phyloP scores from a whole-genome alignment of 2,329 filamentous ascomycete species.

The Exophiala sideris region DNA sequence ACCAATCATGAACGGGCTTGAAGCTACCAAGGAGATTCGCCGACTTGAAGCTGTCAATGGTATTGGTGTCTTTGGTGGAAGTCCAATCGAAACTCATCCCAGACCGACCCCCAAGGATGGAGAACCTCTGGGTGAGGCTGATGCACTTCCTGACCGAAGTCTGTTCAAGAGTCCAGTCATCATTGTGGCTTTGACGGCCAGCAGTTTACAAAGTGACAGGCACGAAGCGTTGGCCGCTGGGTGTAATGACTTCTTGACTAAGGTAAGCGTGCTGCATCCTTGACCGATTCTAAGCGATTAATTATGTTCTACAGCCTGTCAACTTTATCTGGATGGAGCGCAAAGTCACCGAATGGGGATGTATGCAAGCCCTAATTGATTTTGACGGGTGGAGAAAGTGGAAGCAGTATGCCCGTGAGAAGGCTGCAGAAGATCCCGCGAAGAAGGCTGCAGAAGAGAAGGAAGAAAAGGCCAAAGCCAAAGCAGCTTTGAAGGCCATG shows the following conservation, averaged over 20 bases:
- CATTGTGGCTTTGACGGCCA: constrained; percentile 93
- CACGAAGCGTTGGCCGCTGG: constrained; percentile 92
- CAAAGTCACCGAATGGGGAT: constrained; percentile 99
- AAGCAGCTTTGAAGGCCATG: constrained; percentile 28
- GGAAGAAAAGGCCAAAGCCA: constrained; percentile 29
- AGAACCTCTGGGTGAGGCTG: constrained; percentile 30
- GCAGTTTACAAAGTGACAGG: constrained; percentile 88
- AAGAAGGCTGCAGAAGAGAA: constrained; percentile 27
- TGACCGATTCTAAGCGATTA: constrained; percentile 6
- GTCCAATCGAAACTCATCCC: constrained; percentile 18
- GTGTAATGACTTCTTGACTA: constrained; percentile 97
- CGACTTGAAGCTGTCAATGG: constrained; percentile 84
- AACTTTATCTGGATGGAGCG: constrained; percentile 96
- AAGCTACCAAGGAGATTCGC: constrained; percentile 92
- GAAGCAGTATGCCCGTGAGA: constrained; percentile 68
- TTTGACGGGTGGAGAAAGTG: constrained; percentile 97
- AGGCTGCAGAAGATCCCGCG: constrained; percentile 26
- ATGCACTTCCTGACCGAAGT: constrained; percentile 67
- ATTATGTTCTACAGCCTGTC: constrained; percentile 59
- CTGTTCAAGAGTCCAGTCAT: constrained; percentile 96
- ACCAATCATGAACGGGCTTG: constrained; percentile 91
- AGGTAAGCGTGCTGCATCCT: constrained; percentile 57
- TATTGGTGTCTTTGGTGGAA: constrained; percentile 72
- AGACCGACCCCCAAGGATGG: constrained; percentile 13
- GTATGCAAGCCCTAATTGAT: constrained; percentile 98